Base-by-base conservation (phyloP, 164 flowering plant genomes). In the Protea cynaroides region DNA sequence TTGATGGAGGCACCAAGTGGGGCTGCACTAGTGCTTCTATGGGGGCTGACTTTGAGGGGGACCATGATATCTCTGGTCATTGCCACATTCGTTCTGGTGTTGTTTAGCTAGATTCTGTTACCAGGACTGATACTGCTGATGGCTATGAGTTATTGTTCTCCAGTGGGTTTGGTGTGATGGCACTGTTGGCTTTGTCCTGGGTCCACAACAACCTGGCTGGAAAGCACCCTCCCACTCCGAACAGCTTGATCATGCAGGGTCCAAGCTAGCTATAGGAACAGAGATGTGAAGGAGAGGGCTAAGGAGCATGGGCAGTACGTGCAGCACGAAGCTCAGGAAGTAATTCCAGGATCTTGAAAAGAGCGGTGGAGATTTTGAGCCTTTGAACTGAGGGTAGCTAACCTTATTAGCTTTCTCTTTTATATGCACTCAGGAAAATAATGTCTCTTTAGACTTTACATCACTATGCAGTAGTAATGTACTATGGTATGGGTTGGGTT, bases 51-150 rank as follows among this genome's bases (percentile, higher is more conserved):
- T 62, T 44, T 79, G 19, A 76, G 84, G 37, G 82, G 75, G 44
- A 78, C 86, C 3, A 80, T 80, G 18, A 54, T 82, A 5, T 65
- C 68, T 53, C 61, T 85, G 29, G n/a, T 79, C 46, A 10, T 83
- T n/a, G 81, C 82, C 7, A 79, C 87, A 8, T 86, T 86, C 4
- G 12, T 79, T 1, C 61, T 85, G 49, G 81, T 82, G 4, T 29
- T 83, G 53, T 79, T 82, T 67, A 85, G 87, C 49, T 83, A 86
- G 1, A 34, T 85, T 12, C 61, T 85, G 24, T 75, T 83, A 24
- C 90, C 84, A 0, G 84, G 61, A 70, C 71, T 61, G 13, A 1
- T 75, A 23, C 44, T 74, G 63, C 56, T 83, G 65, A 57, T 62
- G 4, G 52, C 65, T 2, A 40, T 24, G 84, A 86, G 13, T 79